A percentile compares a stretch with the other conserved stretches of the same genome.
These are phyloP conservation scores for Trichaptum fuscoviolaceum DNA, from an alignment of 768 basidiomycete species.

Conservation along the genomic window DNA sequence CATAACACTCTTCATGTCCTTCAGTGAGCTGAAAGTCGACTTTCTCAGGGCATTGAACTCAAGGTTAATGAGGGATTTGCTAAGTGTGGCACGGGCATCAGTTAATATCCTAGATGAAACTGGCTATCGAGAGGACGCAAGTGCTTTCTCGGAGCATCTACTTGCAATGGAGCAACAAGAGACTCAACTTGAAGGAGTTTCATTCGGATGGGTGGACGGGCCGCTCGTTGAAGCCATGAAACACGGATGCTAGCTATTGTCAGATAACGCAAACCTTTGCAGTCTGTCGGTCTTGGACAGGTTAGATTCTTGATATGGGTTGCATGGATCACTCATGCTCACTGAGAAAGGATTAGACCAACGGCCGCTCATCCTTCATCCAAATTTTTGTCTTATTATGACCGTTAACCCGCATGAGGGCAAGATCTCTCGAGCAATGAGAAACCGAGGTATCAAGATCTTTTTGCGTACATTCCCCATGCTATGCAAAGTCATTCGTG, in stretches of 20 bases:
- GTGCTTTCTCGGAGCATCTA: neutral
- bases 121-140: constrained; percentile 11
- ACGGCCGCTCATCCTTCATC: constrained; percentile 74
- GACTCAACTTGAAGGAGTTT: constrained; percentile 35
- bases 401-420: constrained; percentile 85
- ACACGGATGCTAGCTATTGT: constrained; percentile 80
- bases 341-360: constrained; percentile 83
- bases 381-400: constrained; percentile 91
- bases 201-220: constrained; percentile 95
- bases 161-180: neutral
- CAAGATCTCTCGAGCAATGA: constrained; percentile 96
- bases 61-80: constrained; percentile 1
- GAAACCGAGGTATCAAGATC: constrained; percentile 92
- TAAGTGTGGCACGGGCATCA: constrained; percentile 22
- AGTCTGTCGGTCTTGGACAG: constrained; percentile 94
- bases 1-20: neutral
- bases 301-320: constrained; percentile 93
- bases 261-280: constrained; percentile 93
- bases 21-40: neutral
- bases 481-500: too few relatives aligned
- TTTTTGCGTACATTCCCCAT: constrained; percentile 37
- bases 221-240: constrained; percentile 84
- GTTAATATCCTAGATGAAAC: constrained; percentile 26
- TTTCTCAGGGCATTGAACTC: constrained; percentile 5
- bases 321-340: constrained; percentile 70